phyloP scores from a whole-genome alignment of 106 monocot genomes.

The Vanilla planifolia region DNA sequence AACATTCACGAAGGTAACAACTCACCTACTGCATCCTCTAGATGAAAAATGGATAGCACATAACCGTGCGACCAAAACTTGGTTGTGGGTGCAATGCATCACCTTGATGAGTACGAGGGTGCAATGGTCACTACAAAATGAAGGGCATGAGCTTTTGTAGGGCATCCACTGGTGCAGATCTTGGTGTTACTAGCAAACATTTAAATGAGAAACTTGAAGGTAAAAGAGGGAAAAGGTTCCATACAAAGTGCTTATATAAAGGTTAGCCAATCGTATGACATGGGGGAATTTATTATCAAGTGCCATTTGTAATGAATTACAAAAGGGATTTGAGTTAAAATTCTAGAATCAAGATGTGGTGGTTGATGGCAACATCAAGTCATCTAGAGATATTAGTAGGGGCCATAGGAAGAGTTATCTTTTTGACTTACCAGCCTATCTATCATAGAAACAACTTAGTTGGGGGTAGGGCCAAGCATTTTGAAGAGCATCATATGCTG shows the following conservation, averaged over 20 bases:
- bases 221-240: no score
- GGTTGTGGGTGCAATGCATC: not conserved
- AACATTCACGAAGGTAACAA: no score
- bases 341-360: constrained; percentile 24
- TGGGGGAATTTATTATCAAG: constrained; percentile 16
- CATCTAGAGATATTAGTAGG: constrained; percentile 18
- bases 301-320: constrained; percentile 3
- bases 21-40: no score
- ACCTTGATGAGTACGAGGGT: no score
- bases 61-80: not conserved
- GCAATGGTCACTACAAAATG: constrained; percentile 1
- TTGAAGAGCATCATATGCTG: constrained; percentile 21
- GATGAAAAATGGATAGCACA: no score
- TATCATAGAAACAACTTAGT: constrained; percentile 10
- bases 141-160: constrained; percentile 39
- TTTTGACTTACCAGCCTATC: constrained; percentile 21
- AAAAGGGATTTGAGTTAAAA: constrained; percentile 35
- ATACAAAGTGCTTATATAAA: constrained; percentile 19
- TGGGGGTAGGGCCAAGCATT: constrained; percentile 21
- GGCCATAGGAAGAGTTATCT: constrained; percentile 28
- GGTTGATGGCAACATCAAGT: constrained; percentile 13
- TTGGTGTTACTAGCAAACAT: no score
- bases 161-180: no score
- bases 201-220: no score
- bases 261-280: constrained; percentile 15